These are phyloP conservation scores for Capsicum baccatum DNA, from an alignment of 257 asterid species.

Conservation along the genomic window DNA sequence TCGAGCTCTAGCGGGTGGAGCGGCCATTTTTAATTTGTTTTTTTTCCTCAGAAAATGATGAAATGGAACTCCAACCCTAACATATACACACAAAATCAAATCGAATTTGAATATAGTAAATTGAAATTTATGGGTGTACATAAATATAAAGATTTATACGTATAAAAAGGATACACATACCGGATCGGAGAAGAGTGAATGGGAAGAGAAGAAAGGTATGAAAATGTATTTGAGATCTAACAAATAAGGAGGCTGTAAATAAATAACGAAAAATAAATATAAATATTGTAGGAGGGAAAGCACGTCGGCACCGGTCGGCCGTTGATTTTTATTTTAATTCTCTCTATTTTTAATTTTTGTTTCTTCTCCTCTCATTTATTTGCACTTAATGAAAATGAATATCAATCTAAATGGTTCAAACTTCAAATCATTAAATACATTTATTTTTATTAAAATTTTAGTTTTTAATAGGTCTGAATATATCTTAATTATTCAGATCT, in stretches of 20 bases:
- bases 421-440: no score
- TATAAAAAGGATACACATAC: conserved; percentile 32
- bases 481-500: no score
- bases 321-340: conserved; percentile 34
- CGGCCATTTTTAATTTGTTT: conserved; percentile 50
- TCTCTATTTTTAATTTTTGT: background rate
- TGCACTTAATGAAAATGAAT: no score
- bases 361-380: no score
- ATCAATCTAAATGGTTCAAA: no score
- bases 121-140: conserved; percentile 27
- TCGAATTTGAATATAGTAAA: conserved; percentile 22
- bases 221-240: conserved; percentile 44
- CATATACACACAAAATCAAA: conserved; percentile 34
- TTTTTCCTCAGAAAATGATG: conserved; percentile 33
- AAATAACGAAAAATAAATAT: conserved; percentile 10
- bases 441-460: no score
- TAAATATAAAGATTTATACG: conserved; percentile 29
- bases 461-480: no score
- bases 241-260: conserved; percentile 48
- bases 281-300: conserved; percentile 46
- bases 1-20: conserved; percentile 76
- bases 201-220: background rate
- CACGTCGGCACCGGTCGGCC: conserved; percentile 50
- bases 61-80: conserved; percentile 32
- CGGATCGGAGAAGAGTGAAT: conserved; percentile 51